phyloP scores from a whole-genome alignment of 192 early-diverging fungal species.

The Rhizoclosmatium globosum region DNA sequence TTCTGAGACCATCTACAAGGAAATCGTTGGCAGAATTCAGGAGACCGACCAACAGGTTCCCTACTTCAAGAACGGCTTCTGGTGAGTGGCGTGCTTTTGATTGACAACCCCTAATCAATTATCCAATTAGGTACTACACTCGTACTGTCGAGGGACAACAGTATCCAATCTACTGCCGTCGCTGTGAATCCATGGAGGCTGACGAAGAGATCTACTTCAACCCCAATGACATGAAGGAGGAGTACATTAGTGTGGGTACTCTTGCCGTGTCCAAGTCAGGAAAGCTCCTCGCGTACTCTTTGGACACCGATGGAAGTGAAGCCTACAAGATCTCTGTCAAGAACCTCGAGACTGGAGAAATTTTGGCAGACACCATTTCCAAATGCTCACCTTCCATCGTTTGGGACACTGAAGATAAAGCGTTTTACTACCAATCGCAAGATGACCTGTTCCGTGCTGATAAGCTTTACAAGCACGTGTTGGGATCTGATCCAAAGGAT shows the following conservation, averaged over 20 bases:
- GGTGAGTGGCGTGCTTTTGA: slow-evolving; percentile 33
- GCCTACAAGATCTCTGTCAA: slow-evolving; percentile 50
- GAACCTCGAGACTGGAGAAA: slow-evolving; percentile 45
- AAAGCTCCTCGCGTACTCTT: slow-evolving; percentile 49
- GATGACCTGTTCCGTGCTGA: slow-evolving; percentile 48
- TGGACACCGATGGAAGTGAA: slow-evolving; percentile 57
- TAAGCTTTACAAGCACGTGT: slow-evolving; percentile 34
- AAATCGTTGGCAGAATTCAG: slow-evolving; percentile 49
- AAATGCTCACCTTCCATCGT: slow-evolving; percentile 19
- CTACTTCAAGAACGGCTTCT: slow-evolving; percentile 43
- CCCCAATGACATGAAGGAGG: slow-evolving; percentile 12
- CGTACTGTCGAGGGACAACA: slow-evolving; percentile 57
- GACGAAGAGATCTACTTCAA: slow-evolving; percentile 36
- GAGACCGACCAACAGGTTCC: slow-evolving; percentile 57
- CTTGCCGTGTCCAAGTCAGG: slow-evolving; percentile 40
- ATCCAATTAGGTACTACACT: slow-evolving; percentile 41
- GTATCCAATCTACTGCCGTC: slow-evolving; percentile 55
- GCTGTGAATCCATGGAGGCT: slow-evolving; percentile 39
- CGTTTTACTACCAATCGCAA: slow-evolving; percentile 43
- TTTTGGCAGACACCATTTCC: slow-evolving; percentile 29
- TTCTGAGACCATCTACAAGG: slow-evolving; percentile 53
- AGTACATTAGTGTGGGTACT: slow-evolving; percentile 21
- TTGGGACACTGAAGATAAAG: slow-evolving; percentile 45
- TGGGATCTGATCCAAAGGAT: slow-evolving; percentile 32
- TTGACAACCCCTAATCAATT: not conserved